phyloP scores from a whole-genome alignment of 495 filamentous ascomycete genomes.

The Hypoxylon trugodes region DNA sequence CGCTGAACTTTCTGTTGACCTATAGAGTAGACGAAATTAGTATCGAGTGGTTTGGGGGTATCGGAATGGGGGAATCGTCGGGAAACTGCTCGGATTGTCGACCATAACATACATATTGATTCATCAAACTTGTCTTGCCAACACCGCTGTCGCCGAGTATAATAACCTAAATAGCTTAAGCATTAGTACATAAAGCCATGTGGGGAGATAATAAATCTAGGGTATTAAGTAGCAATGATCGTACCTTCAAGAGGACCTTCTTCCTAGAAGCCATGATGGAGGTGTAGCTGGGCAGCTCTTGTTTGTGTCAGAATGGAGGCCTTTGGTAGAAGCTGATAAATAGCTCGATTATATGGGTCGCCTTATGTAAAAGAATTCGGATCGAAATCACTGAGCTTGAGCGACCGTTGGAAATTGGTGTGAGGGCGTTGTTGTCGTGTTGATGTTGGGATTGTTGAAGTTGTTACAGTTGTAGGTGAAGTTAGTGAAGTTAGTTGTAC shows the following conservation, averaged over 20 bases:
- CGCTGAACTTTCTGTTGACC: slow-evolving; percentile 99
- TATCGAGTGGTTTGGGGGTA: neutral
- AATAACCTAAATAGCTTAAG: slow-evolving; percentile 74
- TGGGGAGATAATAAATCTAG: neutral
- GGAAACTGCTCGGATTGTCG: slow-evolving; percentile 1
- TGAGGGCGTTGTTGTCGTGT: neutral
- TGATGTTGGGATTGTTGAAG: slow-evolving; percentile 21
- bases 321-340: neutral
- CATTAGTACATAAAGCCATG: slow-evolving; percentile 6
- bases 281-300: slow-evolving; percentile 17
- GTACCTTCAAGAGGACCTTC: slow-evolving; percentile 96
- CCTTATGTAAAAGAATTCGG: neutral
- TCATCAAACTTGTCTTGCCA: slow-evolving; percentile 99
- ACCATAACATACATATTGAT: slow-evolving; percentile 90
- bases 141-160: slow-evolving; percentile 98
- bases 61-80: slow-evolving; percentile 4
- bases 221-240: neutral
- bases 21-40: slow-evolving; percentile 47
- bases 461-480: slow-evolving; percentile 14
- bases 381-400: slow-evolving; percentile 1
- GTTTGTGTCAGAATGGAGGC: no score
- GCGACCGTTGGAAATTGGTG: slow-evolving; percentile 8
- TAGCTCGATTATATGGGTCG: slow-evolving; percentile 1
- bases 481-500: slow-evolving; percentile 1
- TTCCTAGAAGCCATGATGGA: slow-evolving; percentile 86